phyloP scores from a whole-genome alignment of 768 basidiomycete species.

The Amanita polypyramis region DNA sequence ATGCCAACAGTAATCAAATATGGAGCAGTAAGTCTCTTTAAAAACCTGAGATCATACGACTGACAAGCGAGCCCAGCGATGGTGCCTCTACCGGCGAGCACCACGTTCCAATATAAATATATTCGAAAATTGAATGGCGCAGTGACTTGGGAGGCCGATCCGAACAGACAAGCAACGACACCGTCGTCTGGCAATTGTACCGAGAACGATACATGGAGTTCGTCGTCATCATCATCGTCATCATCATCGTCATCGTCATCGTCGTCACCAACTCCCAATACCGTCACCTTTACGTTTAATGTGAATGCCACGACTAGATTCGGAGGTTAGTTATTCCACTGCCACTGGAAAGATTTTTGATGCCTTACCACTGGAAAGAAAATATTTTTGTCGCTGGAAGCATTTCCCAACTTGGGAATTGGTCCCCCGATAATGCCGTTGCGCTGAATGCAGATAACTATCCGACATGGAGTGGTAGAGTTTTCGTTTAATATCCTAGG shows the following conservation, averaged over 20 bases:
- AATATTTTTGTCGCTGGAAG: slow-evolving; percentile 61
- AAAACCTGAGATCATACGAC: background rate
- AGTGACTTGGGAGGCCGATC: slow-evolving; percentile 61
- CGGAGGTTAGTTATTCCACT: slow-evolving; percentile 36
- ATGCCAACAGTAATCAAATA: slow-evolving; percentile 45
- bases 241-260: slow-evolving; percentile 7
- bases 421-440: slow-evolving; percentile 50
- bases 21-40: slow-evolving; percentile 49
- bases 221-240: background rate
- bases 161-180: slow-evolving; percentile 45
- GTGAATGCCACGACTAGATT: slow-evolving; percentile 46
- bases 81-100: slow-evolving; percentile 44
- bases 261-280: slow-evolving; percentile 16
- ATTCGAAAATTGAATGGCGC: slow-evolving; percentile 44
- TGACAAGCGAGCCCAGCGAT: slow-evolving; percentile 32
- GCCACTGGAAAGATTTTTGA: too few relatives aligned
- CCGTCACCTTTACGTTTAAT: slow-evolving; percentile 50
- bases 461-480: slow-evolving; percentile 61
- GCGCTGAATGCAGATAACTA: slow-evolving; percentile 46
- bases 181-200: slow-evolving; percentile 28
- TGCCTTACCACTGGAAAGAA: slow-evolving; percentile 27
- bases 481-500: background rate
- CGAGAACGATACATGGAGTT: slow-evolving; percentile 29
- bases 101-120: slow-evolving; percentile 60
- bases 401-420: slow-evolving; percentile 42